These are phyloP conservation scores for Triticum aestivum DNA, from an alignment of 176 grass and related monocot genomes.

Conservation along the genomic window DNA sequence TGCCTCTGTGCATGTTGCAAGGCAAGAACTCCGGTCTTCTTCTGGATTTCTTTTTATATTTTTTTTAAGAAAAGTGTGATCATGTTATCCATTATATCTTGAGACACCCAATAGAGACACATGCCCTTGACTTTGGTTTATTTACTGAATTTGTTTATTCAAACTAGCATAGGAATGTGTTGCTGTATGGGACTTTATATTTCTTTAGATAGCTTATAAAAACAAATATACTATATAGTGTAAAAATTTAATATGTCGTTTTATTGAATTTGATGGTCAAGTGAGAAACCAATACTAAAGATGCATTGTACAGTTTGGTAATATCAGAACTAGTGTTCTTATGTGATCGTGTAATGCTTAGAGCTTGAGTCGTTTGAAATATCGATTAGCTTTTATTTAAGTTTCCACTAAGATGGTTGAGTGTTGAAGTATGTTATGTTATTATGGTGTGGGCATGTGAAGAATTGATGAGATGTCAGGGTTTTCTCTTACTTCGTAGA, in stretches of 20 bases:
- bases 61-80: not conserved
- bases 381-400: not conserved
- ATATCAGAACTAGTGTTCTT: not conserved
- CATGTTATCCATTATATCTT: not conserved
- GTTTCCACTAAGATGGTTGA: not conserved
- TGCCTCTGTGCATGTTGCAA: constrained; percentile 82
- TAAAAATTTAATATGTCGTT: not conserved
- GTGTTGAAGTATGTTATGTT: not conserved
- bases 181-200: not conserved
- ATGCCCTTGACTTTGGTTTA: not conserved
- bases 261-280: not conserved
- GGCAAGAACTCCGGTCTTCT: constrained; percentile 49
- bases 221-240: not conserved
- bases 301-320: not conserved
- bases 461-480: not conserved
- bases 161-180: not conserved
- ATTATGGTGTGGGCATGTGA: not conserved
- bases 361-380: not conserved
- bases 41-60: not conserved
- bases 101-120: not conserved
- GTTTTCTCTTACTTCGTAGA: not conserved
- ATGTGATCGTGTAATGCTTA: not conserved
- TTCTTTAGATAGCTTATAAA: not conserved
- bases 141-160: not conserved
- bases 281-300: not conserved